Evolutionary conservation across 257 asterid genomes (phyloP).

Genomic region (Solanum pinnatisectum): DNA sequence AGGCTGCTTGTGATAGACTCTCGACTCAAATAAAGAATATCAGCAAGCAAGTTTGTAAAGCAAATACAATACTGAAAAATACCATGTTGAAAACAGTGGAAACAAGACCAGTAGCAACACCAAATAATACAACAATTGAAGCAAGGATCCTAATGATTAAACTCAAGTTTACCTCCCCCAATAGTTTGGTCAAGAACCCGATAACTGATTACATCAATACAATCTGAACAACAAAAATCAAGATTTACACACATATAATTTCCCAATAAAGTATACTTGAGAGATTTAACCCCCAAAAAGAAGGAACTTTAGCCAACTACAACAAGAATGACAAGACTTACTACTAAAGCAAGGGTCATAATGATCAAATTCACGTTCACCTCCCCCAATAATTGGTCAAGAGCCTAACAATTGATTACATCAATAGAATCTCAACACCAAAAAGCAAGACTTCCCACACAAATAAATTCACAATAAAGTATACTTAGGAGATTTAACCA

Average conservation of each 20-base stretch:
- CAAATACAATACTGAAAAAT: background rate
- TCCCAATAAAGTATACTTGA: background rate
- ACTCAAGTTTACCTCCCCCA: slow-evolving; percentile 47
- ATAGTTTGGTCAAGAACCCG: slow-evolving; percentile 54
- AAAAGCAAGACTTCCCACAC: background rate
- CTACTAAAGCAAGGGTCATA: background rate
- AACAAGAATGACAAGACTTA: background rate
- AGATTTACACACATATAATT: background rate
- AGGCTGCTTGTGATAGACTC: background rate
- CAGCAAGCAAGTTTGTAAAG: background rate
- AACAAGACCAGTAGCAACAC: background rate
- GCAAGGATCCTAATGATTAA: background rate
- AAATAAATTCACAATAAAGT: background rate
- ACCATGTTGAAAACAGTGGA: background rate
- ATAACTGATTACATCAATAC: background rate
- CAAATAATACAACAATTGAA: background rate
- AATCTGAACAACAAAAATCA: background rate
- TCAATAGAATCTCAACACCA: background rate
- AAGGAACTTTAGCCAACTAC: background rate
- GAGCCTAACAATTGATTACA: slow-evolving; percentile 15
- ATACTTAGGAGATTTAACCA: background rate
- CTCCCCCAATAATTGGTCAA: slow-evolving; percentile 68
- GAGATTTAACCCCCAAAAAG: background rate
- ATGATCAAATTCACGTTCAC: slow-evolving; percentile 8
- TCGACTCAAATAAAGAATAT: background rate